Evolutionary conservation across 331 rosid genomes (phyloP).

Genomic region (Dryas integrifolia): DNA sequence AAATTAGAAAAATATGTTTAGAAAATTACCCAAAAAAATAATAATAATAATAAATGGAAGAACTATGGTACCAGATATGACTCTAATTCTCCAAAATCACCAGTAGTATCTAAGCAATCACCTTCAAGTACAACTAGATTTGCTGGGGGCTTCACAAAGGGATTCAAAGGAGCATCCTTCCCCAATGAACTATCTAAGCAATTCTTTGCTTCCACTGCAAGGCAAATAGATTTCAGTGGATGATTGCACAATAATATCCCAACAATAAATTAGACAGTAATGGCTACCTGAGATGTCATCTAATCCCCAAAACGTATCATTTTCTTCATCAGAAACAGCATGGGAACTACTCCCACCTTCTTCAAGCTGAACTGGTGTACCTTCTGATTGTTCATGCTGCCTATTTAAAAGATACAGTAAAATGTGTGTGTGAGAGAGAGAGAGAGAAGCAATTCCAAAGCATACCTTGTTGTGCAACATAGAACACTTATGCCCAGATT

Average conservation of each 20-base stretch:
- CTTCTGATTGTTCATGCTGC: slow-evolving; percentile 67
- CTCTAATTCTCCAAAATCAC: slow-evolving; percentile 86
- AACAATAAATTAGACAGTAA: slow-evolving; percentile 5
- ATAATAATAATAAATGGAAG: slow-evolving; percentile 30
- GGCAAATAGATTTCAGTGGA: slow-evolving; percentile 11
- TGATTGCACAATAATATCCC: slow-evolving; percentile 14
- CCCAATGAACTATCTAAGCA: slow-evolving; percentile 51
- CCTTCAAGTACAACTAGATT: slow-evolving; percentile 95
- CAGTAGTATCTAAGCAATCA: slow-evolving; percentile 78
- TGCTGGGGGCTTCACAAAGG: slow-evolving; percentile 79
- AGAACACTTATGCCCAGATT: background rate
- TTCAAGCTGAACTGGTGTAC: slow-evolving; percentile 45
- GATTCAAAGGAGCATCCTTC: slow-evolving; percentile 50
- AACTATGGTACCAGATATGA: slow-evolving; percentile 70
- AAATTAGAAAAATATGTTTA: slow-evolving; percentile 12
- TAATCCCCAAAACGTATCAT: slow-evolving; percentile 68
- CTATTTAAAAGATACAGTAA: slow-evolving; percentile 34
- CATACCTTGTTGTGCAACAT: background rate
- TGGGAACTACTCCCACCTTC: slow-evolving; percentile 48
- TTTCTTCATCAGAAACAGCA: slow-evolving; percentile 52
- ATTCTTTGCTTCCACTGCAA: slow-evolving; percentile 76
- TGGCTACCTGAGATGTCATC: slow-evolving; percentile 78
- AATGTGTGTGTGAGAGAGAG: background rate
- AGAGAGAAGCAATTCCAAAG: background rate
- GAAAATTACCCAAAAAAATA: background rate